phyloP scores from a whole-genome alignment of 345 rosid genomes.

The Microcos paniculata region DNA sequence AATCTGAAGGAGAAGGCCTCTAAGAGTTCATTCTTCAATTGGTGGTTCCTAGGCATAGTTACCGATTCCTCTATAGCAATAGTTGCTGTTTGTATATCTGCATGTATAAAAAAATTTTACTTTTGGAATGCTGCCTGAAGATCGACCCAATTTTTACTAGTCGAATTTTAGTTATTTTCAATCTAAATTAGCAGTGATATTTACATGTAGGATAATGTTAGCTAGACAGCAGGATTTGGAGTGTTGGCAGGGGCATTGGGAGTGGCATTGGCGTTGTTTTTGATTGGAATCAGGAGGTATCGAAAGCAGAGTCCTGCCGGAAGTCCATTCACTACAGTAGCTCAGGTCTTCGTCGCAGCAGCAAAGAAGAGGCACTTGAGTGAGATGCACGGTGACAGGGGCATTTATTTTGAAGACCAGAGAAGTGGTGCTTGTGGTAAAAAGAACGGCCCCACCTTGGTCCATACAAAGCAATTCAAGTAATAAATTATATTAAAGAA shows the following conservation, averaged over 20 bases:
- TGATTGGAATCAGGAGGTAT: conserved; percentile 54
- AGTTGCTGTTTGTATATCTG: conserved; percentile 53
- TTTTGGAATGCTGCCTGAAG: no score
- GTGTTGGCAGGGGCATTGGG: conserved; percentile 46
- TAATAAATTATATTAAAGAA: no score
- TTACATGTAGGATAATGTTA: conserved; percentile 53
- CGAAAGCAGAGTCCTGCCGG: conserved; percentile 51
- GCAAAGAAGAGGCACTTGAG: conserved; percentile 49
- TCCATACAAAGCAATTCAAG: conserved; percentile 60
- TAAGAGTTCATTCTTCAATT: conserved; percentile 86
- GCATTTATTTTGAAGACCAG: conserved; percentile 30
- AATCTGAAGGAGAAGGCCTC: conserved; percentile 53
- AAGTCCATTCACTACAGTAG: conserved; percentile 59
- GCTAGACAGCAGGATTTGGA: conserved; percentile 68
- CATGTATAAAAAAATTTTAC: conserved; percentile 41
- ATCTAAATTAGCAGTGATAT: no score
- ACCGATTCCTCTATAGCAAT: conserved; percentile 51
- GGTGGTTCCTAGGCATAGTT: conserved; percentile 72
- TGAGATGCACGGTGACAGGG: conserved; percentile 33
- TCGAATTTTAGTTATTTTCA: no score
- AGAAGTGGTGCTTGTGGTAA: conserved; percentile 13
- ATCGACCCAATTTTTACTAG: no score
- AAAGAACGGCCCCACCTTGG: conserved; percentile 21
- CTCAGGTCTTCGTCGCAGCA: conserved; percentile 71
- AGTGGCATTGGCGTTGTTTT: conserved; percentile 41